Evolutionary conservation across 2,329 filamentous ascomycete species (phyloP), one percentile per base, ranked within the genome.

Genomic region (Cadophora luteo-olivacea): DNA sequence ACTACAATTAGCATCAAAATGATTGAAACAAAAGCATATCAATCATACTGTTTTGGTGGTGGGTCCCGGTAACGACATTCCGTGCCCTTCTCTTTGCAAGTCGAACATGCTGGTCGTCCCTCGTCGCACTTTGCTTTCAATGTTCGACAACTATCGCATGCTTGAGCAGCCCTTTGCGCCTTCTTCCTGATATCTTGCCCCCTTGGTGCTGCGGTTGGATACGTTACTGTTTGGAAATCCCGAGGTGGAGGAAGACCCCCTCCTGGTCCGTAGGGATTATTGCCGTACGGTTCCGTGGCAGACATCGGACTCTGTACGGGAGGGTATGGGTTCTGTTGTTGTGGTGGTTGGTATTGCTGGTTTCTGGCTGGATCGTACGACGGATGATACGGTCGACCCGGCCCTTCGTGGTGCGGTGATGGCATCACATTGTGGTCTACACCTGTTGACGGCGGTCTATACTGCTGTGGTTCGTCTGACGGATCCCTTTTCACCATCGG

Each of bases 61-160:
- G 96, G 91, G 77, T 97, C 94, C 72, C 94, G 90, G 79, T 97
- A 98, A 79, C 92, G 90, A 82, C 93, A 99, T 64, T 89, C 86
- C 38, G 93, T 85, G 72, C 87, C 90, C 78, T 97, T 97, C 74
- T 98, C 94, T 75, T 91, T 91, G 79, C 96, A 99, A 75, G 91
- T 93, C 77, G 93, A 95, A 75, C 92, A 91, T 1, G 92, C 58
- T 22, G 76, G 94, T 72, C 91, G 89, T 12, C 90, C 89, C 82
- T 97, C 94, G 75, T 97, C 93, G 78, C 94, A 97, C 80, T 97
- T 97, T 16, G 93, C 93, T 80, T 97, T 97, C 49, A 95, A 86
- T 69, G 92, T 87, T 68, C 94, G 89, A 80, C 94, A 97, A 79
- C 91, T 92, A 76, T 97, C 94, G 80, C 96, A 99, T 48, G 96